These are phyloP conservation scores for Botrytis fabae DNA, from an alignment of 2,329 filamentous ascomycete genomes.

Conservation along the genomic window DNA sequence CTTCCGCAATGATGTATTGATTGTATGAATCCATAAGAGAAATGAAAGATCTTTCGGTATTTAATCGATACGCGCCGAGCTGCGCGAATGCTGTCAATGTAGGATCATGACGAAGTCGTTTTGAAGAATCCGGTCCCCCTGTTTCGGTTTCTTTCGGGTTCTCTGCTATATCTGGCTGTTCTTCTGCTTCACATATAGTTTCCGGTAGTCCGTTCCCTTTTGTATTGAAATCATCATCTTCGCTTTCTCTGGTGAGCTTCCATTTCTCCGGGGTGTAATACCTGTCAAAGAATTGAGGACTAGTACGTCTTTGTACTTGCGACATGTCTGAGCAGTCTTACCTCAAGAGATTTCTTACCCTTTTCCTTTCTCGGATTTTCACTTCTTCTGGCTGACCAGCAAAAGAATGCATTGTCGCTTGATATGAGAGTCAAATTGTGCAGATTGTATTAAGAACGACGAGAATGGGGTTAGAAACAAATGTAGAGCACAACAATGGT, in stretches of 20 bases:
- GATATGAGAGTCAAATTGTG: background rate
- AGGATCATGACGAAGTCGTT: slow-evolving; percentile 40
- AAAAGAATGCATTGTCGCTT: background rate
- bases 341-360: slow-evolving; percentile 22
- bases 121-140: slow-evolving; percentile 12
- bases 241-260: slow-evolving; percentile 6
- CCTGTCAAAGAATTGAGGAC: background rate
- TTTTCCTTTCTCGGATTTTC: slow-evolving; percentile 13
- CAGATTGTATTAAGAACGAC: background rate
- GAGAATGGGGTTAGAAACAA: background rate
- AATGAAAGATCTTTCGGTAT: slow-evolving; percentile 49
- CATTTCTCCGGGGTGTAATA: slow-evolving; percentile 24
- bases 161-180: background rate
- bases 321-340: background rate
- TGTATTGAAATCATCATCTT: background rate
- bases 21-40: slow-evolving; percentile 38
- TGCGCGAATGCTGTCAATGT: slow-evolving; percentile 49
- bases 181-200: slow-evolving; percentile 3
- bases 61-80: slow-evolving; percentile 49
- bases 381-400: slow-evolving; percentile 9
- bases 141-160: slow-evolving; percentile 2
- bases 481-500: background rate
- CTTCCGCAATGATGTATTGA: slow-evolving; percentile 36
- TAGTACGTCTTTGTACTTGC: no score
- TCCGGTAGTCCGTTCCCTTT: background rate